Evolutionary conservation across 2,329 filamentous ascomycete species (phyloP).

Genomic region (Arthroderma uncinatum): DNA sequence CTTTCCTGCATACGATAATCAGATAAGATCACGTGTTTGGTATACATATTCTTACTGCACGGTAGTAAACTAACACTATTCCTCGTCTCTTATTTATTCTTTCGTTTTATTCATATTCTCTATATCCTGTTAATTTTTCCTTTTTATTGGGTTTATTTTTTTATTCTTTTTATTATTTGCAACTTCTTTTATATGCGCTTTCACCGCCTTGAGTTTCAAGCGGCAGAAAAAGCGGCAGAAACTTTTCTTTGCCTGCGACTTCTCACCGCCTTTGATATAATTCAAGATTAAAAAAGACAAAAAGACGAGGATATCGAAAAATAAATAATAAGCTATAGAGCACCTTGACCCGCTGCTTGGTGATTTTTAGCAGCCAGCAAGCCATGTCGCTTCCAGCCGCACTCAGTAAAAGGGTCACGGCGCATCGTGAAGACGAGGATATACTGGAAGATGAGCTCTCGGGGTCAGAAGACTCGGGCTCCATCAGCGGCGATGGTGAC

Average conservation of each 20-base stretch:
- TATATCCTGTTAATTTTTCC: too few species aligned
- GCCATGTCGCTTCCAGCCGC: slow-evolving; percentile 29
- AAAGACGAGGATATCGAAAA: not conserved
- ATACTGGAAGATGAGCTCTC: slow-evolving; percentile 8
- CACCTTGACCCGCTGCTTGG: not conserved
- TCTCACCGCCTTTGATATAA: not conserved
- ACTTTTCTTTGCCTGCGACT: not conserved
- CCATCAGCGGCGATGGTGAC: slow-evolving; percentile 22
- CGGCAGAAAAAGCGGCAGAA: not conserved
- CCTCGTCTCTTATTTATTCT: too few species aligned
- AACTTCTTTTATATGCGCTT: too few species aligned
- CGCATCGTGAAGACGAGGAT: slow-evolving; percentile 29
- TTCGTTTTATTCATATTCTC: too few species aligned
- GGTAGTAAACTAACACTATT: too few species aligned
- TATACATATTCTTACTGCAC: too few species aligned
- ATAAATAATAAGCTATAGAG: not conserved
- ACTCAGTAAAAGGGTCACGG: slow-evolving; percentile 34
- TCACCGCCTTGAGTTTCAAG: not conserved
- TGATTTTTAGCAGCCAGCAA: not conserved
- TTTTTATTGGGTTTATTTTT: too few species aligned
- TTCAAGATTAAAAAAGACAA: not conserved
- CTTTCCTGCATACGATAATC: not conserved
- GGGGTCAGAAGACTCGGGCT: not conserved
- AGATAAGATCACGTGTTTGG: not conserved
- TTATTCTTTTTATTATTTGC: too few species aligned